Conservation (phyloP, 768 basidiomycete species). For the Tulasnella sp. region DNA sequence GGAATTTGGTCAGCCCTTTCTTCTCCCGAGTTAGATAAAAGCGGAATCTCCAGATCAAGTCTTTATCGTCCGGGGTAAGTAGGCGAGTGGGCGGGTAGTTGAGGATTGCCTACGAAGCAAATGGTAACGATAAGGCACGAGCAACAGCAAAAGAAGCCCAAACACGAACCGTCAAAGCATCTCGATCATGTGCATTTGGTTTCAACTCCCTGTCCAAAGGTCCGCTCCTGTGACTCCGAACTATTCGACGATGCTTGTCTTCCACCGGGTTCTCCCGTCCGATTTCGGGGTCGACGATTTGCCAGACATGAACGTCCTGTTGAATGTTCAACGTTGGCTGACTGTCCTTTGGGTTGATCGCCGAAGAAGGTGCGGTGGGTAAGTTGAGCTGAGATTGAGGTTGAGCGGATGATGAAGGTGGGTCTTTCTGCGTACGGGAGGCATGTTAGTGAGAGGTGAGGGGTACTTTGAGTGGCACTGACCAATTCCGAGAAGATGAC, state of each 20-base stretch:
- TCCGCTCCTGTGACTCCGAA: conserved; percentile 90
- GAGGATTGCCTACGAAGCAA: conserved; percentile 63
- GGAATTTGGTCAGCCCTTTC: conserved; percentile 91
- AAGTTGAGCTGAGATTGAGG: conserved; percentile 22
- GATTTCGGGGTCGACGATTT: conserved; percentile 83
- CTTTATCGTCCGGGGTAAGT: conserved; percentile 86
- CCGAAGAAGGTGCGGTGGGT: conserved; percentile 37
- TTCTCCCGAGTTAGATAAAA: conserved; percentile 92
- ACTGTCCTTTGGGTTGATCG: conserved; percentile 27
- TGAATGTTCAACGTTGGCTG: conserved; percentile 38
- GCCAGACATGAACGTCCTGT: conserved; percentile 73
- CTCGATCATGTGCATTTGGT: conserved; percentile 90
- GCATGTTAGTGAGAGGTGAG: neutral
- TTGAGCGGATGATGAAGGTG: conserved; percentile 7
- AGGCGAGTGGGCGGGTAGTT: conserved; percentile 83
- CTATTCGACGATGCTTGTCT: conserved; percentile 88
- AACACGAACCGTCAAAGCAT: conserved; percentile 72
- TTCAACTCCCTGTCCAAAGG: conserved; percentile 94
- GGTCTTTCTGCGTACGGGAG: neutral
- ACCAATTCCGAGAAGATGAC: conserved; percentile 91
- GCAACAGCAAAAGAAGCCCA: neutral
- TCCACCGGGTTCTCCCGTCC: conserved; percentile 93
- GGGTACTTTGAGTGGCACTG: conserved; percentile 27
- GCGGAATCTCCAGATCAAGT: conserved; percentile 97
- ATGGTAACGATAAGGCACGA: neutral